These are phyloP conservation scores for Syzygium jambos DNA, from an alignment of 345 rosid species.

Conservation along the genomic window DNA sequence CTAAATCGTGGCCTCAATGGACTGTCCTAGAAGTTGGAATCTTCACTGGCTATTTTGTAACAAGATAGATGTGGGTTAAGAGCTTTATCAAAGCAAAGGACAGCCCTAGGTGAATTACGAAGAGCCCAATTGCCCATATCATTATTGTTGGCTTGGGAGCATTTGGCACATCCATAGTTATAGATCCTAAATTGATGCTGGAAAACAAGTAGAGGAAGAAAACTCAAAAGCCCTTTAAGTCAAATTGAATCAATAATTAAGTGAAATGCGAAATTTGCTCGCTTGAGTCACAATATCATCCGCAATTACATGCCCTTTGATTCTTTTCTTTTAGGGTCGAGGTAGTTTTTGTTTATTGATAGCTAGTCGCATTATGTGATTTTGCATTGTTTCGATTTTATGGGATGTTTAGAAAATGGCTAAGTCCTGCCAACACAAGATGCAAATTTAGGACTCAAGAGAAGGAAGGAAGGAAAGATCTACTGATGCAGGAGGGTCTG, in stretches of 20 bases:
- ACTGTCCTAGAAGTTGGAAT: not conserved
- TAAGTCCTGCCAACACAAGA: not conserved
- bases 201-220: not conserved
- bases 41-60: not conserved
- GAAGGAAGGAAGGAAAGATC: not conserved
- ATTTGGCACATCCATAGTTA: not conserved
- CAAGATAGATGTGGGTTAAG: not conserved
- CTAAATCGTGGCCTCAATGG: not conserved
- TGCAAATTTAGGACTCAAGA: not conserved
- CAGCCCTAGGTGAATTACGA: not conserved
- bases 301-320: not conserved
- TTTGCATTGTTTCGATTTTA: not conserved
- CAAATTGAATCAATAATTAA: not conserved
- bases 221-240: not conserved
- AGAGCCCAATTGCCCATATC: not conserved
- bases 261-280: not conserved
- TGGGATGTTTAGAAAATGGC: not conserved
- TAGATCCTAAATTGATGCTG: not conserved
- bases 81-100: not conserved
- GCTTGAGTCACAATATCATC: not conserved
- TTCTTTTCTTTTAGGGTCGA: not conserved
- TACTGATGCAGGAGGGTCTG: not conserved
- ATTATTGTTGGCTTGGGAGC: not conserved
- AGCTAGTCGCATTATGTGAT: not conserved
- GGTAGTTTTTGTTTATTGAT: accelerated